Percentiles rank a stretch among this genome's conserved stretches.
Evolutionary conservation across 73 alveolate species (phyloP).

Genomic region (Tetrahymena elliotti): DNA sequence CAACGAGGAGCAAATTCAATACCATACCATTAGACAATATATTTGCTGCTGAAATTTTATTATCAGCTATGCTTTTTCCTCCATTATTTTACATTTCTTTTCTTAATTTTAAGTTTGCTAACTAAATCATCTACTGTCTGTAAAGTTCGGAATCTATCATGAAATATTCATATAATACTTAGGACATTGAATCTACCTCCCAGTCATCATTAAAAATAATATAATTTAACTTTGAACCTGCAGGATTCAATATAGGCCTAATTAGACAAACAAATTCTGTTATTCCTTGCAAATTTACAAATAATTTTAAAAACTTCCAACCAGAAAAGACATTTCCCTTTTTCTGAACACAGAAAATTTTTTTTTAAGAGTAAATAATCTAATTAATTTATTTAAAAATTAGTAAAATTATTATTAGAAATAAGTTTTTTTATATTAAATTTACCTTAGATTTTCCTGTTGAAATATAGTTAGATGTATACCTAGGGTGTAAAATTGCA

Average conservation of each 20-base stretch:
- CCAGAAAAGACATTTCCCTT: conserved; percentile 32
- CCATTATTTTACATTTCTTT: background rate
- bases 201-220: conserved; percentile 29
- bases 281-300: conserved; percentile 22
- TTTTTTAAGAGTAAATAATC: conserved; percentile 30
- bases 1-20: background rate
- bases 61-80: background rate
- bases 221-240: conserved; percentile 16
- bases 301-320: conserved; percentile 33
- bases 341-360: conserved; percentile 24
- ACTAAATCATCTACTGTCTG: background rate
- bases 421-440: background rate
- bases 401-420: background rate
- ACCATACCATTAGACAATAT: background rate
- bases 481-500: conserved; percentile 14
- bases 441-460: conserved; percentile 11
- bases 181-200: conserved; percentile 38
- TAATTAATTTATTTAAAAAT: background rate
- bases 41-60: background rate
- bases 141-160: background rate
- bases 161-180: background rate
- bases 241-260: conserved; percentile 16
- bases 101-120: background rate
- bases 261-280: conserved; percentile 25
- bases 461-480: conserved; percentile 4